Evolutionary conservation across 2,329 filamentous ascomycete species (phyloP).

Genomic region (Colletotrichum euphorbiae): DNA sequence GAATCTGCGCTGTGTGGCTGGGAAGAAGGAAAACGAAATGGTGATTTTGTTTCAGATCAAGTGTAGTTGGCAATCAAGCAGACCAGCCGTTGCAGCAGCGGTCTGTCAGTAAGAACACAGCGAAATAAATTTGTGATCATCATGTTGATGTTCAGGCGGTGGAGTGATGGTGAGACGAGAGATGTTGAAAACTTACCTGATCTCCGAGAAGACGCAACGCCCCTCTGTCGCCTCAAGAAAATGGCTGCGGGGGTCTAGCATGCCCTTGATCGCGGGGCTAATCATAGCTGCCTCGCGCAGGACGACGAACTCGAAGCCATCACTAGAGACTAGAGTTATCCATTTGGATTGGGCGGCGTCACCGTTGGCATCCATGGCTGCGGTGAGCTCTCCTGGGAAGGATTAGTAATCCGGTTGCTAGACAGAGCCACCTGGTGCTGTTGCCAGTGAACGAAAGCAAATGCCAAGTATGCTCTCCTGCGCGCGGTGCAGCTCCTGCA

Average conservation of each 20-base stretch:
- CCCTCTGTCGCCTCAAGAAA: conserved; percentile 75
- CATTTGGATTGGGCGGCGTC: conserved; percentile 66
- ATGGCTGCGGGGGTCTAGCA: conserved; percentile 76
- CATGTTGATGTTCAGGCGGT: conserved; percentile 41
- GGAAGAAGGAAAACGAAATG: conserved; percentile 29
- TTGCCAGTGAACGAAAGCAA: background rate
- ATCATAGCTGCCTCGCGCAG: conserved; percentile 76
- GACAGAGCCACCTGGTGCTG: too few relatives aligned
- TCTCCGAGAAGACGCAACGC: conserved; percentile 76
- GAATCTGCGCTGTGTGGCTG: conserved; percentile 16
- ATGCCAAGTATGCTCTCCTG: background rate
- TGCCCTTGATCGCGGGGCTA: conserved; percentile 78
- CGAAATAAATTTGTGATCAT: conserved; percentile 46
- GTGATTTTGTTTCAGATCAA: conserved; percentile 67
- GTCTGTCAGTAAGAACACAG: conserved; percentile 62
- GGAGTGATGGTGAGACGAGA: conserved; percentile 7
- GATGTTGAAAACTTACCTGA: conserved; percentile 68
- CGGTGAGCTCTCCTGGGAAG: background rate
- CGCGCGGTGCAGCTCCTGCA: background rate
- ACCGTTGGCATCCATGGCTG: conserved; percentile 27
- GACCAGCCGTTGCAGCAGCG: conserved; percentile 52
- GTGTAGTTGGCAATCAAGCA: conserved; percentile 69
- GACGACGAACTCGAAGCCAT: conserved; percentile 82
- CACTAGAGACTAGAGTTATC: conserved; percentile 80
- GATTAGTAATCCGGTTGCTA: too few relatives aligned